phyloP scores from a whole-genome alignment of 331 rosid genomes.

The Pyracantha coccinea region DNA sequence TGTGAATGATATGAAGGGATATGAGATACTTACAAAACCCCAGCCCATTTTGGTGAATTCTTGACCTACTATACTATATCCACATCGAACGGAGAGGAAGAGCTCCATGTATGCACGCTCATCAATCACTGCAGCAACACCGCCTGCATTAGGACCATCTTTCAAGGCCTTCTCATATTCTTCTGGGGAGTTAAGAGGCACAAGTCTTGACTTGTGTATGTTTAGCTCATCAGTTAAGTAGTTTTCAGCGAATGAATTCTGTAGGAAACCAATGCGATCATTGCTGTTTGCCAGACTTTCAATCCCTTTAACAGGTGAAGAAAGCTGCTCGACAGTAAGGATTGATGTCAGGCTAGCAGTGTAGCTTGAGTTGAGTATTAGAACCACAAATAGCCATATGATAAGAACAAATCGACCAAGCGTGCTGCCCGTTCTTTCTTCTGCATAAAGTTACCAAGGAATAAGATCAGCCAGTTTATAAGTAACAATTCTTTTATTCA shows the following conservation, averaged over 20 bases:
- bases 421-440: slow-evolving; percentile 49
- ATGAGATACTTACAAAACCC: slow-evolving; percentile 52
- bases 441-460: slow-evolving; percentile 16
- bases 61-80: slow-evolving; percentile 55
- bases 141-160: slow-evolving; percentile 42
- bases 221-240: slow-evolving; percentile 53
- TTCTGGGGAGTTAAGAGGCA: slow-evolving; percentile 34
- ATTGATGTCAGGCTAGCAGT: slow-evolving; percentile 69
- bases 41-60: slow-evolving; percentile 80
- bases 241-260: slow-evolving; percentile 42
- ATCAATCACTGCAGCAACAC: slow-evolving; percentile 58
- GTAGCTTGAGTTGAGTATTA: slow-evolving; percentile 62
- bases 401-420: slow-evolving; percentile 57
- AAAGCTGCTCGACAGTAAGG: slow-evolving; percentile 63
- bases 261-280: slow-evolving; percentile 44
- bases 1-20: not conserved
- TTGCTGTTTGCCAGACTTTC: slow-evolving; percentile 39
- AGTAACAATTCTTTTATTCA: too few species aligned
- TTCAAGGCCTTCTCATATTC: slow-evolving; percentile 48
- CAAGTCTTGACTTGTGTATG: slow-evolving; percentile 46
- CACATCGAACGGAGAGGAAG: slow-evolving; percentile 52
- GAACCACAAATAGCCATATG: slow-evolving; percentile 64
- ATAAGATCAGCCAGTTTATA: too few species aligned
- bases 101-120: slow-evolving; percentile 64
- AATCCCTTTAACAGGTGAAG: slow-evolving; percentile 59